A percentile compares a stretch with the other conserved stretches of the same genome.
These are phyloP conservation scores for Zelopaecilomyces penicillatus DNA, from an alignment of 2,329 filamentous ascomycete species.

Conservation along the genomic window DNA sequence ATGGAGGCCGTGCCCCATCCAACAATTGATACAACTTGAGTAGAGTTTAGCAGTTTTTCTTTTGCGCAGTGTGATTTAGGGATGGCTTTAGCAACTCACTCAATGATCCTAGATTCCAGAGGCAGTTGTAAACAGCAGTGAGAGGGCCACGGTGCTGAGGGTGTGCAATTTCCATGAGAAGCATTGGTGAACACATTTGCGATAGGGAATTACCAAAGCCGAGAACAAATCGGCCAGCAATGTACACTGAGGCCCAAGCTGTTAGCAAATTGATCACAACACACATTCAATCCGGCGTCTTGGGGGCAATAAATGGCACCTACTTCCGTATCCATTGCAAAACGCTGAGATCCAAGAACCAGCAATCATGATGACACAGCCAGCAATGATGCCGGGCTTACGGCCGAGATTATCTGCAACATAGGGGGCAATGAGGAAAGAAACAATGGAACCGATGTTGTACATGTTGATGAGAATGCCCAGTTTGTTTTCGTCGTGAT, in stretches of 20 bases:
- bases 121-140: conserved; percentile 59
- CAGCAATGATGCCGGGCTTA: conserved; percentile 1
- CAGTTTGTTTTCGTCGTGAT: conserved; percentile 2
- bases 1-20: conserved; percentile 54
- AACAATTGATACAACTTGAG: conserved; percentile 46
- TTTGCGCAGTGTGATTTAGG: no score
- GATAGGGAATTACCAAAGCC: conserved; percentile 61
- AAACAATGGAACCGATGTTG: conserved; percentile 1
- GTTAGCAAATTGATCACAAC: not conserved
- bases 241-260: conserved; percentile 21
- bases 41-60: no score
- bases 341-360: conserved; percentile 24
- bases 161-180: conserved; percentile 59
- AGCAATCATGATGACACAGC: conserved; percentile 4
- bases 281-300: not conserved
- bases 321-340: conserved; percentile 34
- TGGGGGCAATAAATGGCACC: conserved; percentile 12
- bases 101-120: conserved; percentile 42
- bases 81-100: no score
- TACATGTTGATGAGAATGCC: conserved; percentile 1
- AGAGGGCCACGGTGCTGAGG: conserved; percentile 59
- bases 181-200: conserved; percentile 54
- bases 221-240: conserved; percentile 30
- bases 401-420: conserved; percentile 4
- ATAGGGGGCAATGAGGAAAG: not conserved